phyloP scores from a whole-genome alignment of 176 grass and related monocot species.

The Alloteropsis semialata region DNA sequence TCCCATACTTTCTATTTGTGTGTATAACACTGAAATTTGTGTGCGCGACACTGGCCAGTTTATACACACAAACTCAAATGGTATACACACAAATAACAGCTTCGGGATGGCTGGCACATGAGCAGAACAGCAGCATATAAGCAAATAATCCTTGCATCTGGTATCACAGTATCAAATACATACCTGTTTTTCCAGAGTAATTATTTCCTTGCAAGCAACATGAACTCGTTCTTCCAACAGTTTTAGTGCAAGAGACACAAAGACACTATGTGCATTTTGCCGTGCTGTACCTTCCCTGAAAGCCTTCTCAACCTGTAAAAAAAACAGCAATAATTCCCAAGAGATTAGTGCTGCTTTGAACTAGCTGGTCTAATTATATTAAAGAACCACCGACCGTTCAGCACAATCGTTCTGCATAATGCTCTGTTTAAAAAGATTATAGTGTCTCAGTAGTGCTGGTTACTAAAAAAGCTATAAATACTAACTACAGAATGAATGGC shows the following conservation, averaged over 20 bases:
- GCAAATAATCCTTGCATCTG: background rate
- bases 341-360: background rate
- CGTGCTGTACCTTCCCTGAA: slow-evolving; percentile 93
- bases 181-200: slow-evolving; percentile 97
- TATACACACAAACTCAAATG: background rate
- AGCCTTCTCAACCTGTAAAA: slow-evolving; percentile 75
- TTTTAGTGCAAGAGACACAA: slow-evolving; percentile 86
- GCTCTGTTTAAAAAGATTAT: background rate
- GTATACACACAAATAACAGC: background rate
- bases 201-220: slow-evolving; percentile 96
- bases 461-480: background rate
- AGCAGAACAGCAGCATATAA: background rate
- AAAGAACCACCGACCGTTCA: background rate
- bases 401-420: background rate
- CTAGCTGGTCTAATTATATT: background rate
- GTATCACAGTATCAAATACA: slow-evolving; percentile 4
- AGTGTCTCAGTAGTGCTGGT: background rate
- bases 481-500: background rate
- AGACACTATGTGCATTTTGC: slow-evolving; percentile 93
- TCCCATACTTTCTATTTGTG: background rate
- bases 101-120: background rate
- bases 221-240: slow-evolving; percentile 90
- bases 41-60: background rate
- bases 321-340: background rate
- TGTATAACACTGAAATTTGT: background rate